Percentiles rank a stretch among this genome's conserved stretches.
Evolutionary conservation across 768 basidiomycete species (phyloP).

Genomic region (Macrolepiota dolichaula): DNA sequence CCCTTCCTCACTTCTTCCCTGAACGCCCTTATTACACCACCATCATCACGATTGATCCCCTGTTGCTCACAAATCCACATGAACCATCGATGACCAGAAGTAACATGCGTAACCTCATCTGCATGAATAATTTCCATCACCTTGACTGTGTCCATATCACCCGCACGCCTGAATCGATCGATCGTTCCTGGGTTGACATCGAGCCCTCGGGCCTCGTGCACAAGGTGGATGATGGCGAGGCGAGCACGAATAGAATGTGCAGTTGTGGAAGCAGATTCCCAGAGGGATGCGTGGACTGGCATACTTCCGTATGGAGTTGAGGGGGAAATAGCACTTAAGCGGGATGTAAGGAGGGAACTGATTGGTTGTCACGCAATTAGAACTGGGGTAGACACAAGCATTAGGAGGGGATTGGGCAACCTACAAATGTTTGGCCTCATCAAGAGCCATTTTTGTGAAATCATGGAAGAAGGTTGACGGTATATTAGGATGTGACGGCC

Average conservation of each 20-base stretch:
- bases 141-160: slow-evolving; percentile 62
- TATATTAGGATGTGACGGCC: slow-evolving; percentile 52
- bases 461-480: slow-evolving; percentile 78
- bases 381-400: not conserved
- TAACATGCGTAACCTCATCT: slow-evolving; percentile 82
- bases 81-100: slow-evolving; percentile 81
- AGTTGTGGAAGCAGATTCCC: slow-evolving; percentile 75
- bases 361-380: not conserved
- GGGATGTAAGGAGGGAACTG: slow-evolving; percentile 56
- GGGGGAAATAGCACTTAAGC: slow-evolving; percentile 59
- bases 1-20: slow-evolving; percentile 65
- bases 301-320: slow-evolving; percentile 69
- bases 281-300: slow-evolving; percentile 75
- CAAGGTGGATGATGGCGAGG: slow-evolving; percentile 81
- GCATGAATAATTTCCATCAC: slow-evolving; percentile 74
- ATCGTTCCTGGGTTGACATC: slow-evolving; percentile 85
- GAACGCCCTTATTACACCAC: slow-evolving; percentile 48
- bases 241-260: slow-evolving; percentile 64
- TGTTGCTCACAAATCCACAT: slow-evolving; percentile 62
- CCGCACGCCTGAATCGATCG: slow-evolving; percentile 62
- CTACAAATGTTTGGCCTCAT: slow-evolving; percentile 83
- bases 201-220: slow-evolving; percentile 80
- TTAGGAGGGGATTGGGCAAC: slow-evolving; percentile 6
- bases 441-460: slow-evolving; percentile 81
- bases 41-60: slow-evolving; percentile 7